Evolutionary conservation across 176 grass and related monocot genomes (phyloP).

Genomic region (Alloteropsis semialata): DNA sequence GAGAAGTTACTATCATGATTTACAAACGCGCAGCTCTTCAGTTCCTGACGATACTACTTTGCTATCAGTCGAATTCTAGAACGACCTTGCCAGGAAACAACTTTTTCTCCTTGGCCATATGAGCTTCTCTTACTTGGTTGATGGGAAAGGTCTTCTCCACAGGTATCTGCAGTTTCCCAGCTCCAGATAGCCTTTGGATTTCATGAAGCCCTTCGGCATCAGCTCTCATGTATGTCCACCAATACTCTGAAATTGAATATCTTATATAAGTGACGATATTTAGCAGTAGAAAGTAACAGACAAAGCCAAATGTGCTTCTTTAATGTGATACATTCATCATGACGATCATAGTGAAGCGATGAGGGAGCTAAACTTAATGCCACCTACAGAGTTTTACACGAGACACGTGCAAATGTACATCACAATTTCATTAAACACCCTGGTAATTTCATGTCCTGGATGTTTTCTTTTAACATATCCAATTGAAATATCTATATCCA

Average conservation of each 20-base stretch:
- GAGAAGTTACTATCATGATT: conserved; percentile 28
- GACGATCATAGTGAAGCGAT: not conserved
- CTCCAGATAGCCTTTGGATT: conserved; percentile 60
- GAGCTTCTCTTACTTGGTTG: conserved; percentile 77
- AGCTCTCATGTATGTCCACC: conserved; percentile 98
- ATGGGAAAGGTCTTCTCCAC: conserved; percentile 83
- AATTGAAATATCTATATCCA: not conserved
- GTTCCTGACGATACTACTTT: conserved; percentile 3
- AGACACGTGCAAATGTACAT: not conserved
- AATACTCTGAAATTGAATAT: conserved; percentile 71
- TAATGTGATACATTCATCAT: conserved; percentile 1
- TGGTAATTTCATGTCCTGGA: not conserved
- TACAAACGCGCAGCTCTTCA: conserved; percentile 25
- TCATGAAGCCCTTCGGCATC: conserved; percentile 85
- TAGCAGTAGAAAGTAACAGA: not conserved
- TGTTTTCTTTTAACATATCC: not conserved
- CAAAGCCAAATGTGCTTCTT: not conserved
- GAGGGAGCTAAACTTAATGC: not conserved
- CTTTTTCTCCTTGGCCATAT: conserved; percentile 82
- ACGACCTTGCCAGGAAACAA: conserved; percentile 82
- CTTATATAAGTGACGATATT: conserved; percentile 7
- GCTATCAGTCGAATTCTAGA: conserved; percentile 65
- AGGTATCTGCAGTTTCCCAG: conserved; percentile 81
- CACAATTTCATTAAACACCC: not conserved
- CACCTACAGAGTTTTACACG: not conserved